Evolutionary conservation across 495 filamentous ascomycete genomes (phyloP), one percentile per base, ranked within the genome.

Genomic region (Baudoinia panamericana): DNA sequence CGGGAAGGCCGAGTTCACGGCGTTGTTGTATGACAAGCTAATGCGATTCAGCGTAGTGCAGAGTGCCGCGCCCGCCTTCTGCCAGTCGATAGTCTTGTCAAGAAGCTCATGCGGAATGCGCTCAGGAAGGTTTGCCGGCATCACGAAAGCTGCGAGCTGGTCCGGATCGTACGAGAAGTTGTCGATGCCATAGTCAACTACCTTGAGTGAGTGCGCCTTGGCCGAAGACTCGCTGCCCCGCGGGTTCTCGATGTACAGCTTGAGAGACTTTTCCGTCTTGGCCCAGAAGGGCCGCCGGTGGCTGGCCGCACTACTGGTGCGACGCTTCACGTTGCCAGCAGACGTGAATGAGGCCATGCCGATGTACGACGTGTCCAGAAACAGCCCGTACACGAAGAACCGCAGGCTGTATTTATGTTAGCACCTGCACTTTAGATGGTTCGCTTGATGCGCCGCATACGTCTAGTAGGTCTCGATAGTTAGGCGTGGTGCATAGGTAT

Each of bases 11-110:
- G 43, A 33, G 27, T 48, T 11, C n/a, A 28, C 5, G 11, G 41
- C 41, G 4, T 33, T 25, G 1, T 32, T 29, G 22, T 31, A 26
- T 9, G 55, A 42, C 19, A 40, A 19, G 10, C 54, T 43, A 24
- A 56, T 45, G 4, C 57, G 53, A 13, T 55, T 44, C 30, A 55
- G 18, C n/a, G 52, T 42, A 11, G 53, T 56, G 24, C 39, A 28
- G 8, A 60, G 41, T 2, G 55, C 57, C 10, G 60, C 60, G 16
- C 51, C 60, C 13, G 49, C 46, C 21, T 54, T 48, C 32, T 53
- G 48, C 27, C 57, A 39, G 19, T 47, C 37, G 9, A 32, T 45
- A 12, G 53, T 9, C 21, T 31, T 31, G 3, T 31, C 25, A 22
- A 37, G 32, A 5, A 61, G 39, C 4, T 33, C 17, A 9, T 26